phyloP scores from a whole-genome alignment of 2,329 filamentous ascomycete species.

The Elsinoe batatas region DNA sequence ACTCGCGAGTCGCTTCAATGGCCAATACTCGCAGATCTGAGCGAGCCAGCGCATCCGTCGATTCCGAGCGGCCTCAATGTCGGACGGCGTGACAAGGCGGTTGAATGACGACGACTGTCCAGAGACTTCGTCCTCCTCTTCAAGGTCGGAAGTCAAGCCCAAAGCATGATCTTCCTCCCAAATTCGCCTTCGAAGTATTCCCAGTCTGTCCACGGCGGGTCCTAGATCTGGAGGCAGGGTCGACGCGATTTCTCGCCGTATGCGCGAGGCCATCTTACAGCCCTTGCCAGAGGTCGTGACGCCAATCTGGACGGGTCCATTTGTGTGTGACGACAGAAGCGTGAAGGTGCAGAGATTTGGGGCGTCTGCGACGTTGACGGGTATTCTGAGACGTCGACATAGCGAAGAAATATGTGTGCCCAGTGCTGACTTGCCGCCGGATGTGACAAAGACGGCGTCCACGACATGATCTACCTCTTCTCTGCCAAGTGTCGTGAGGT shows the following conservation, averaged over 20 bases:
- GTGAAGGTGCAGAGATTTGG: slow-evolving; percentile 82
- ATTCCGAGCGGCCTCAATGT: slow-evolving; percentile 63
- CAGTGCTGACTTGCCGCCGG: slow-evolving; percentile 40
- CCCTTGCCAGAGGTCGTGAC: slow-evolving; percentile 92
- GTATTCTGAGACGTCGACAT: slow-evolving; percentile 72
- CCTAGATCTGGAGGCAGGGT: slow-evolving; percentile 69
- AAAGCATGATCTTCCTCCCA: slow-evolving; percentile 62
- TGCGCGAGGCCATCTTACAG: slow-evolving; percentile 83
- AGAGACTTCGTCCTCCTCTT: slow-evolving; percentile 47
- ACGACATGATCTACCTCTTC: slow-evolving; percentile 67
- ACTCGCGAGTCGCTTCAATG: slow-evolving; percentile 66
- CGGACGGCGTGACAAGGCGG: slow-evolving; percentile 63
- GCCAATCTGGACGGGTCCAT: slow-evolving; percentile 87
- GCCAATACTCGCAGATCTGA: slow-evolving; percentile 99
- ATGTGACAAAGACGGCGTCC: slow-evolving; percentile 85
- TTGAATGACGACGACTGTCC: slow-evolving; percentile 81
- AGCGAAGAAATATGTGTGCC: slow-evolving; percentile 57
- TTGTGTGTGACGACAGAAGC: slow-evolving; percentile 76
- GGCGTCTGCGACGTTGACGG: slow-evolving; percentile 84
- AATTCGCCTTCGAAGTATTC: slow-evolving; percentile 59
- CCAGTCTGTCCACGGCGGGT: slow-evolving; percentile 64
- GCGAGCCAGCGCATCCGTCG: slow-evolving; percentile 84
- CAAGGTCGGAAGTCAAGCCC: slow-evolving; percentile 33
- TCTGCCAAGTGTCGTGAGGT: slow-evolving; percentile 69
- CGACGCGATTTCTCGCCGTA: slow-evolving; percentile 78